Evolutionary conservation across 2,329 filamentous ascomycete genomes (phyloP).

Genomic region (Rhinocladiella mackenziei): DNA sequence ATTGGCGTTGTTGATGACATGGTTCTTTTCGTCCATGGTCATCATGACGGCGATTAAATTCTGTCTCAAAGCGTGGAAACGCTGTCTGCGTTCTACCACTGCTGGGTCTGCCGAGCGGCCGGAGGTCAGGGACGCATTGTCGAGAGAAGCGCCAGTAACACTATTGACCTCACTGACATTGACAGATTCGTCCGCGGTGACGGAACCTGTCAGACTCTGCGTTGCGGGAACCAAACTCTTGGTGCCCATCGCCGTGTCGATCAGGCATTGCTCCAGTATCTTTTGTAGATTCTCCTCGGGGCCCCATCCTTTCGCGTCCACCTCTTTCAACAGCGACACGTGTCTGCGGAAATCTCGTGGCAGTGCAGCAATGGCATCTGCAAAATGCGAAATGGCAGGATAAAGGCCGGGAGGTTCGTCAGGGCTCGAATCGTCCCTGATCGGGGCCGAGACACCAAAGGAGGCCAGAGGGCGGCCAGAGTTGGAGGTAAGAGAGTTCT

Average conservation of each 20-base stretch:
- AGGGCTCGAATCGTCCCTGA: slow-evolving; percentile 14
- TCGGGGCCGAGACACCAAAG: slow-evolving; percentile 23
- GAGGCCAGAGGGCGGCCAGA: slow-evolving; percentile 21
- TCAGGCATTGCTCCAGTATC: slow-evolving; percentile 56
- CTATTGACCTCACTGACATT: slow-evolving; percentile 23
- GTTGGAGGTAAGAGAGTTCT: slow-evolving; percentile 32
- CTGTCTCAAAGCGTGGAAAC: slow-evolving; percentile 73
- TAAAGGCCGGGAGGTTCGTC: slow-evolving; percentile 52
- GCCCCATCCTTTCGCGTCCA: slow-evolving; percentile 91
- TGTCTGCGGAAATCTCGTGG: slow-evolving; percentile 94
- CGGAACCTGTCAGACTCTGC: slow-evolving; percentile 17
- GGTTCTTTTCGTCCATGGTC: slow-evolving; percentile 94
- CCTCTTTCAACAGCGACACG: slow-evolving; percentile 93
- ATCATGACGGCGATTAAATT: slow-evolving; percentile 81
- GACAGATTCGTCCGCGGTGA: slow-evolving; percentile 17
- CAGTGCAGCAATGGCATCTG: slow-evolving; percentile 84
- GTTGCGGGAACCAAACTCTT: slow-evolving; percentile 7
- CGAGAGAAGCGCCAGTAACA: slow-evolving; percentile 20
- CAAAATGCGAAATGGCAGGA: slow-evolving; percentile 69
- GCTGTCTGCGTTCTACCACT: slow-evolving; percentile 51
- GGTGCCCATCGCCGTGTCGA: slow-evolving; percentile 13
- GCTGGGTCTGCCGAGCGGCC: slow-evolving; percentile 17
- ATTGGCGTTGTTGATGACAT: slow-evolving; percentile 88
- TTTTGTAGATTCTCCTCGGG: slow-evolving; percentile 78
- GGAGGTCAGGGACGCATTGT: slow-evolving; percentile 26